A percentile compares a stretch with the other conserved stretches of the same genome.
Conservation (phyloP, 176 grass and related monocot species). For the Canna indica region DNA sequence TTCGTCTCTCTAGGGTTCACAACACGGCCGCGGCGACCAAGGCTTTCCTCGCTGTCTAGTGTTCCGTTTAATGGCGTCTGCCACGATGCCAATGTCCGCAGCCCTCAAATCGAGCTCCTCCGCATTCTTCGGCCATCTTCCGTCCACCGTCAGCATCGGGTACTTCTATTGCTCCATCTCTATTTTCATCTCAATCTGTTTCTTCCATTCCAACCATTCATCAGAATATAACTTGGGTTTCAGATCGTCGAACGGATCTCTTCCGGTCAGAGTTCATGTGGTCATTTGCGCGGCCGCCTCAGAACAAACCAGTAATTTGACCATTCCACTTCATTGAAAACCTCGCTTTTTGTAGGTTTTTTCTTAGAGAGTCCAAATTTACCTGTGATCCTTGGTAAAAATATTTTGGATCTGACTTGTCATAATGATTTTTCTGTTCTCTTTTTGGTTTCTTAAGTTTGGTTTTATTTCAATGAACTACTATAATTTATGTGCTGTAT, state of each 20-base stretch:
- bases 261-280: neutral
- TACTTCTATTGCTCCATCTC: neutral
- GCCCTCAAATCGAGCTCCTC: neutral
- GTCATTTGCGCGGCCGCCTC: no score
- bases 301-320: slow-evolving; percentile 17
- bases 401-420: neutral
- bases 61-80: neutral
- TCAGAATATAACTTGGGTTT: neutral
- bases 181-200: neutral
- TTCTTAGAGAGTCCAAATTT: neutral
- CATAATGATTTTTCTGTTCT: no score
- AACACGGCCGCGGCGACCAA: neutral
- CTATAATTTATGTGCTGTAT: no score
- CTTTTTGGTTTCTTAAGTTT: no score
- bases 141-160: neutral
- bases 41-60: neutral
- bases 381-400: neutral
- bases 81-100: neutral
- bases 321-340: neutral
- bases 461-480: no score
- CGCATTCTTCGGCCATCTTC: neutral
- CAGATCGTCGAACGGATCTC: neutral
- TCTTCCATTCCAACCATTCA: neutral
- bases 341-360: no score
- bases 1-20: neutral